Percentiles rank a stretch among this genome's conserved stretches.
Evolutionary conservation across 768 basidiomycete genomes (phyloP).

Genomic region (Macrolepiota dolichaula): DNA sequence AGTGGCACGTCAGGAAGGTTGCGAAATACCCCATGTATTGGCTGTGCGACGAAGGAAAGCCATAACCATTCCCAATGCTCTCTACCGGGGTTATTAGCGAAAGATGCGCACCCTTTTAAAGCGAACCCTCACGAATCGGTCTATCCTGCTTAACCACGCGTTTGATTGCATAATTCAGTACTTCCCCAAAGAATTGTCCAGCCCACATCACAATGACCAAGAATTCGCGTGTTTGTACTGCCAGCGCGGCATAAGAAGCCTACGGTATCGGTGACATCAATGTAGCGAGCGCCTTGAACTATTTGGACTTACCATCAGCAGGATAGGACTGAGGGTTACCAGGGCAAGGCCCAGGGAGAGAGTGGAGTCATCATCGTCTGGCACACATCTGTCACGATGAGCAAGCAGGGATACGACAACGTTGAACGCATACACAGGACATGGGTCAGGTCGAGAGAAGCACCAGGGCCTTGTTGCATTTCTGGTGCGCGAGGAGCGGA

Average conservation of each 20-base stretch:
- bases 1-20: slow-evolving; percentile 70
- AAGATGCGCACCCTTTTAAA: not conserved
- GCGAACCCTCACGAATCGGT: slow-evolving; percentile 49
- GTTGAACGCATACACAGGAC: slow-evolving; percentile 51
- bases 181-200: slow-evolving; percentile 73
- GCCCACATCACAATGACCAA: slow-evolving; percentile 82
- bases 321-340: slow-evolving; percentile 64
- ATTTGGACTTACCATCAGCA: slow-evolving; percentile 55
- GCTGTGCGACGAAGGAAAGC: slow-evolving; percentile 86
- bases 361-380: slow-evolving; percentile 62
- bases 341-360: slow-evolving; percentile 57
- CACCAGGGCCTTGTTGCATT: slow-evolving; percentile 29
- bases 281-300: not conserved
- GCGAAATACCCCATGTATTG: slow-evolving; percentile 90
- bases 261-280: slow-evolving; percentile 21
- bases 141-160: slow-evolving; percentile 63
- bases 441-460: slow-evolving; percentile 64
- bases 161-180: slow-evolving; percentile 67
- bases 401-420: not conserved
- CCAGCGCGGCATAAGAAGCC: slow-evolving; percentile 78
- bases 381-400: slow-evolving; percentile 2
- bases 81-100: slow-evolving; percentile 28
- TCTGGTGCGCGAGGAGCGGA: not conserved
- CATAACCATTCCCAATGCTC: slow-evolving; percentile 68
- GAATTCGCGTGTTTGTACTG: slow-evolving; percentile 74